Evolutionary conservation across 768 basidiomycete genomes (phyloP), one percentile per base, ranked within the genome.

Genomic region (Lactarius indigo): DNA sequence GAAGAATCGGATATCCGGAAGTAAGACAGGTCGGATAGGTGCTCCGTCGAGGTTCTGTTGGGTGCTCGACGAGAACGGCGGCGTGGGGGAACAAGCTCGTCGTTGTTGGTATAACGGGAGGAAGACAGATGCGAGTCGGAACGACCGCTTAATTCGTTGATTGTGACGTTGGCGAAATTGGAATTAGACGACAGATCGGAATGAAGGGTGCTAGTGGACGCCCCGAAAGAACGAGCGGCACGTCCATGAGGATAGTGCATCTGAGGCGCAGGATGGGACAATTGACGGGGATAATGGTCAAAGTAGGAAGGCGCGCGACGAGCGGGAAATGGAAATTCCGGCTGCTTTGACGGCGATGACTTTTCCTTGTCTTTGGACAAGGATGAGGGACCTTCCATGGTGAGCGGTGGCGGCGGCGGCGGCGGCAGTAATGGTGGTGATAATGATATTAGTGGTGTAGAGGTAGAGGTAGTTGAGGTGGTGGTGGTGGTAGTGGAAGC

Each of bases 1-100:
- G 89, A 90, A 2, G 88, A 85, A 59, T 85, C 85, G 57, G 90
- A 92, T 74, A 71, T 84, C 78, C 56, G 86, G 82, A 69, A 83
- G 78, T 59, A 31, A 23, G 69, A 26, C 10, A 37, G 44, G 23
- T 70, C 70, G n/a, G 60, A 54, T 26, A 61, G 37, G 8, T 62
- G 54, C 52, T 69, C 63, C 8, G 44, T 39, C 1, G 60, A 64
- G 18, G 68, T 61, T 59, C 65, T 67, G 39, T 56, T 47, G 4
- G 54, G 23, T n/a, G 17, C 50, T 28, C 50, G 59, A 62, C 68
- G 70, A 3, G 68, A 56, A 47, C 70, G 70, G 7, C 68, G 70
- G 30, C 67, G 56, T 23, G 64, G 41, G 1, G 64, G 64, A 26
- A 60, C 56, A 47, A 65, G 44, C n/a, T 61, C 70, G 54, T 65